Percentiles rank a stretch among this genome's conserved stretches.
Evolutionary conservation across 768 basidiomycete genomes (phyloP).

Genomic region (Panus rudis): DNA sequence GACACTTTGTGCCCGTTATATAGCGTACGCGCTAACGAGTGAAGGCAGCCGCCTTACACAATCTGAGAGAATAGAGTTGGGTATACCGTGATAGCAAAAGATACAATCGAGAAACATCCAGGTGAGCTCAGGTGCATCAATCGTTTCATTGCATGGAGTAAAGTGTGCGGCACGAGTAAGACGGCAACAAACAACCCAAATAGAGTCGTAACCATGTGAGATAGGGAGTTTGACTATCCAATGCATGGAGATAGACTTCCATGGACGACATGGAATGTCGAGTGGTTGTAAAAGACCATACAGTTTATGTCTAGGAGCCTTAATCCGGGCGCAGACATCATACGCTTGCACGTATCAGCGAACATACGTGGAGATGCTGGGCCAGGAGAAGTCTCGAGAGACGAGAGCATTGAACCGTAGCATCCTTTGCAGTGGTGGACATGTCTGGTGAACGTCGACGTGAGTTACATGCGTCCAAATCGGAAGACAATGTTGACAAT

Average conservation of each 20-base stretch:
- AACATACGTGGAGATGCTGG: conserved; percentile 19
- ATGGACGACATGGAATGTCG: conserved; percentile 15
- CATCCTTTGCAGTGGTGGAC: too few relatives aligned
- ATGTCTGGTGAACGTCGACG: too few relatives aligned
- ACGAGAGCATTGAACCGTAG: too few relatives aligned
- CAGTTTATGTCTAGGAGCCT: conserved; percentile 21
- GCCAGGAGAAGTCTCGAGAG: conserved; percentile 35
- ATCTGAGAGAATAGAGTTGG: conserved; percentile 26
- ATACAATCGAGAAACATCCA: conserved; percentile 11
- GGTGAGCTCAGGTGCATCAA: conserved; percentile 8
- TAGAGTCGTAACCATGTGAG: conserved; percentile 15
- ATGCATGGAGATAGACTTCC: conserved; percentile 16
- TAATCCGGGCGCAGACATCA: conserved; percentile 22
- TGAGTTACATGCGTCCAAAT: too few relatives aligned
- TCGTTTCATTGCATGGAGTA: conserved; percentile 8
- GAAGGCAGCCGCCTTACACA: too few relatives aligned
- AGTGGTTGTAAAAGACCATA: conserved; percentile 27
- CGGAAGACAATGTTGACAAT: too few relatives aligned
- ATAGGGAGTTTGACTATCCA: conserved; percentile 16
- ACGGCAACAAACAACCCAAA: conserved; percentile 10
- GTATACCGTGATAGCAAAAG: conserved; percentile 12
- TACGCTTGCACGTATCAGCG: conserved; percentile 25
- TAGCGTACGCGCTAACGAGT: too few relatives aligned
- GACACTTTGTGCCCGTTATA: too few relatives aligned
- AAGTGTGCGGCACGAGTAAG: conserved; percentile 7